Percentiles rank a stretch among this genome's conserved stretches.
These are phyloP conservation scores for Blastobotrys proliferans DNA, from an alignment of 1,139 yeast genomes.

Conservation along the genomic window DNA sequence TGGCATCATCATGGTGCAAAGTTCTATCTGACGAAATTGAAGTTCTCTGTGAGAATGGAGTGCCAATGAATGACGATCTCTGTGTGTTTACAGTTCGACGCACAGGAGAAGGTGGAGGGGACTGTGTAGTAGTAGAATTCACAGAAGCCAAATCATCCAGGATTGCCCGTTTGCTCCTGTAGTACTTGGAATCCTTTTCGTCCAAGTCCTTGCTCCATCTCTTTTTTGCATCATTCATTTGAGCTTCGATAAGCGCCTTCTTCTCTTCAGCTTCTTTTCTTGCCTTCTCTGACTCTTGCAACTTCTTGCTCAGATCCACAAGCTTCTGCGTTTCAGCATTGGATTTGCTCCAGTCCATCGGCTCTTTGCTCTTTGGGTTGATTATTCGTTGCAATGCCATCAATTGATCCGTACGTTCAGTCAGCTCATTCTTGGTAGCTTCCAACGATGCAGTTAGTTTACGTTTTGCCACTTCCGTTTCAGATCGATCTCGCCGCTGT, in stretches of 20 bases:
- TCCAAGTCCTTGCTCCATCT: conserved; percentile 28
- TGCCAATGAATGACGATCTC: background rate
- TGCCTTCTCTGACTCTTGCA: conserved; percentile 29
- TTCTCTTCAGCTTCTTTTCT: conserved; percentile 31
- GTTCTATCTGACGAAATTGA: conserved; percentile 1
- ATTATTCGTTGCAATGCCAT: conserved; percentile 28
- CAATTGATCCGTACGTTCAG: conserved; percentile 28
- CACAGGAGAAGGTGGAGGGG: conserved; percentile 21
- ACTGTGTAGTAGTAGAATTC: conserved; percentile 5
- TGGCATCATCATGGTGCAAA: background rate
- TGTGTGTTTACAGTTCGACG: conserved; percentile 12
- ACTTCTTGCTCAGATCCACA: conserved; percentile 29
- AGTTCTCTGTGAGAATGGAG: background rate
- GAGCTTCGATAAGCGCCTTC: conserved; percentile 29
- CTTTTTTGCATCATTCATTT: conserved; percentile 29
- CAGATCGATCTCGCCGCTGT: conserved; percentile 29
- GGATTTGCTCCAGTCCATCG: conserved; percentile 20
- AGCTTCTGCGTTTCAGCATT: conserved; percentile 22
- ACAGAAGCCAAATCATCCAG: conserved; percentile 26
- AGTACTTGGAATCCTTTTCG: conserved; percentile 27
- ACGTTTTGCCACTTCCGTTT: conserved; percentile 28
- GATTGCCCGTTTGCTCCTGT: conserved; percentile 26
- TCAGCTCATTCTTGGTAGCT: conserved; percentile 25
- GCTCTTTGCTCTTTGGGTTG: conserved; percentile 21
- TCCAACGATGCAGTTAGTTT: conserved; percentile 29